These are phyloP conservation scores for Podospora fimiseda DNA, from an alignment of 495 filamentous ascomycete species.

Conservation along the genomic window DNA sequence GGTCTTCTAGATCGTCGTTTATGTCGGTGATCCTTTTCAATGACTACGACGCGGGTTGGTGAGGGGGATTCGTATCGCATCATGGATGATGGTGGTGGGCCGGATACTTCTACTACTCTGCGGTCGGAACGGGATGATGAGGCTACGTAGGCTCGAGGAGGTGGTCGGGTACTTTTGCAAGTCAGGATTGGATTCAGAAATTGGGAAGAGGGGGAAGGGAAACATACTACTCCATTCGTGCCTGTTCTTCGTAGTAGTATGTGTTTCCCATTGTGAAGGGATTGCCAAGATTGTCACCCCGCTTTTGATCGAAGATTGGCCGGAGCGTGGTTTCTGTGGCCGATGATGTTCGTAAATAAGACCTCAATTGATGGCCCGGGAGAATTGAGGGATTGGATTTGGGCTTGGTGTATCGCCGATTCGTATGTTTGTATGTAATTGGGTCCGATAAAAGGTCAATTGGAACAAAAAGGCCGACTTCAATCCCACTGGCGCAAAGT, in stretches of 20 bases:
- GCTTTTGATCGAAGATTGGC: too few relatives aligned
- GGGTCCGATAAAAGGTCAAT: too few relatives aligned
- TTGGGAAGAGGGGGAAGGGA: too few relatives aligned
- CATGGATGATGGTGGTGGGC: too few relatives aligned
- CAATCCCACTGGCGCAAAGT: background rate
- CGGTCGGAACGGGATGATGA: background rate
- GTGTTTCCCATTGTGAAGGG: too few relatives aligned
- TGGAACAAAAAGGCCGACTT: background rate
- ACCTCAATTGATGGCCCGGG: too few relatives aligned
- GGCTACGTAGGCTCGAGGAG: background rate
- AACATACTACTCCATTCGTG: slow-evolving; percentile 6
- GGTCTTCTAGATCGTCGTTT: background rate
- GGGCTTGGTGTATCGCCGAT: too few relatives aligned
- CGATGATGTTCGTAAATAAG: too few relatives aligned
- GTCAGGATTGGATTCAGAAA: background rate
- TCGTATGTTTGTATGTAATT: background rate
- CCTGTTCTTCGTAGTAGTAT: slow-evolving; percentile 7
- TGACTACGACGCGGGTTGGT: slow-evolving; percentile 7
- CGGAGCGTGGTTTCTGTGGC: too few relatives aligned
- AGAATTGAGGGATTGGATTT: too few relatives aligned
- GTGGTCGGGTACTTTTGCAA: slow-evolving; percentile 4
- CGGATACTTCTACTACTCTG: slow-evolving; percentile 5
- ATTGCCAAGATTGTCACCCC: too few relatives aligned
- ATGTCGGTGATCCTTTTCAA: slow-evolving; percentile 9
- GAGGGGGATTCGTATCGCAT: slow-evolving; percentile 7